Percentiles rank a stretch among this genome's conserved stretches.
These are phyloP conservation scores for Cladophialophora yegresii DNA, from an alignment of 2,329 filamentous ascomycete genomes.

Conservation along the genomic window DNA sequence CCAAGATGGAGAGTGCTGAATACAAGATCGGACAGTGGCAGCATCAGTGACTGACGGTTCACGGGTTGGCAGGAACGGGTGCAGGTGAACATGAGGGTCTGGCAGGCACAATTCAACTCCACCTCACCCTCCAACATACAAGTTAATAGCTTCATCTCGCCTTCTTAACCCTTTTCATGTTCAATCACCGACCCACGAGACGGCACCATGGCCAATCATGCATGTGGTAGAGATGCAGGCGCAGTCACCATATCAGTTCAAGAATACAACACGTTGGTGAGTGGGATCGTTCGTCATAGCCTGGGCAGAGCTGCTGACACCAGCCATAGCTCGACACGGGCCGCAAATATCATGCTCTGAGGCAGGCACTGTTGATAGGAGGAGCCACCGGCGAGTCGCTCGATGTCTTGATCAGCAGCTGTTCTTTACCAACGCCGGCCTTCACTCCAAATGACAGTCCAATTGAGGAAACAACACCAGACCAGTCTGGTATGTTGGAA, in stretches of 20 bases:
- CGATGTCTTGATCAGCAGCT: slow-evolving; percentile 23
- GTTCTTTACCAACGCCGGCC: slow-evolving; percentile 2
- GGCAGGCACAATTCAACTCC: background rate
- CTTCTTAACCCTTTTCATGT: background rate
- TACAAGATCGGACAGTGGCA: background rate
- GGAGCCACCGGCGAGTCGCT: slow-evolving; percentile 22
- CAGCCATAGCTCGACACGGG: slow-evolving; percentile 10
- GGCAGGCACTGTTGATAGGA: slow-evolving; percentile 25
- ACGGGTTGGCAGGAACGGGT: background rate
- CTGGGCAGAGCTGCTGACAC: background rate
- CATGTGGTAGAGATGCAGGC: slow-evolving; percentile 3
- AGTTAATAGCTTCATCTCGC: background rate
- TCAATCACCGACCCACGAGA: background rate
- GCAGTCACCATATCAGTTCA: slow-evolving; percentile 18
- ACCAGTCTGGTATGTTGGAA: background rate
- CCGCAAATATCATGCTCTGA: slow-evolving; percentile 18
- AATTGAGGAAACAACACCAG: background rate
- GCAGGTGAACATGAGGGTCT: background rate
- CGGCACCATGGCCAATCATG: slow-evolving; percentile 5
- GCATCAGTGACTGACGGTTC: background rate
- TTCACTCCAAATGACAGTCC: background rate
- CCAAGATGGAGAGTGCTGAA: background rate
- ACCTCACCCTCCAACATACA: background rate
- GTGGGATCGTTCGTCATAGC: background rate
- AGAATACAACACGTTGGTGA: slow-evolving; percentile 23